Evolutionary conservation across 106 monocot species (phyloP), one percentile per base, ranked within the genome.

Genomic region (Dendrobium nobile): DNA sequence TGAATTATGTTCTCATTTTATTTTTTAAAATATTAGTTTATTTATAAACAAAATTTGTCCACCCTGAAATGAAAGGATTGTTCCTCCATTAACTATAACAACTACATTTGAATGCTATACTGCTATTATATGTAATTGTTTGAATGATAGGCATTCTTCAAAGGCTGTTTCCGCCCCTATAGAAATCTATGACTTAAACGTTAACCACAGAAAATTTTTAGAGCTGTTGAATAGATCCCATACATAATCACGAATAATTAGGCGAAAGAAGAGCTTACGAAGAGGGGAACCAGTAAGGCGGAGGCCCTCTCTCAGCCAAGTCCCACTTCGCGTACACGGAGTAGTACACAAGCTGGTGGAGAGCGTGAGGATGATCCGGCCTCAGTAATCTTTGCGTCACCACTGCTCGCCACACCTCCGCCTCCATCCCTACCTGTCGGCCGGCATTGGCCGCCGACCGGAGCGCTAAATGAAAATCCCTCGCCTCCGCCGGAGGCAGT

Each of bases 201-300:
- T 61, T 22, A 61, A 22, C 19, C n/a, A 61, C 20, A 61, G 61
- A 4, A 31, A 70, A 15, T 4, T 37, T 47, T 47, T 18, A 26
- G 76, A 76, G 26, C 3, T 9, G 24, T 11, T 76, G 48, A 48
- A 51, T 13, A 26, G 11, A 16, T 47, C 26, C 26, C 76, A 76
- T n/a, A 0, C 48, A 45, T 45, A 75, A 75, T 44, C 22, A 26
- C 2, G 19, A 6, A 51, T 13, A 51, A 26, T 13, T 19, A 80
- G 4, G 47, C 17, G 13, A 72, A 33, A 19, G 24, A 74, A 20
- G 43, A 19, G 58, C 81, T 86, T 79, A 96, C 96, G 15, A 54
- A 55, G 88, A 83, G n/a, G 96, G 96, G 78, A 96, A 97, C 96
- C 96, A 94, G 77, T 90, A 93, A 15, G 90, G 94, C 11, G 96